Evolutionary conservation across 2,329 filamentous ascomycete species (phyloP), one percentile per base, ranked within the genome.

Genomic region (Hypomyces rosellus): DNA sequence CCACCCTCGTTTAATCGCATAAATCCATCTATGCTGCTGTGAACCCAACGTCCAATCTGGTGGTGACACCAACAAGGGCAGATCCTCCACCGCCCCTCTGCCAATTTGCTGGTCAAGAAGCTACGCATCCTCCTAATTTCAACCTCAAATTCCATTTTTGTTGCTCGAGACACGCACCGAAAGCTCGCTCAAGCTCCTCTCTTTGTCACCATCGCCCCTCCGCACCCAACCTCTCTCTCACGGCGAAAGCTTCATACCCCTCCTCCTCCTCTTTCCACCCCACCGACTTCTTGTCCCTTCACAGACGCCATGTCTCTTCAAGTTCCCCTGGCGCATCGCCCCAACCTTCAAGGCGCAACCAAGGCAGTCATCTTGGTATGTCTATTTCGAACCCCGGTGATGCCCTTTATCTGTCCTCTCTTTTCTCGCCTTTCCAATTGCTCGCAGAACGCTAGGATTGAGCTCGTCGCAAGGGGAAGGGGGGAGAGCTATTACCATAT

Each of bases 301-400:
- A 38, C 45, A 36, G 18, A 13, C 38, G 45, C 42, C 41, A 45
- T 81, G 77, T 77, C 76, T 55, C 75, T 81, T 52, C 77, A 82
- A 59, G 73, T 84, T 60, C 77, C 78, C 58, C 66, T 74, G 69
- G 54, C 72, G 72, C 63, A 77, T 63, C 73, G 59, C 22, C 41
- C 62, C 54, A 76, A 76, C 66, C 73, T 75, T 59, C 61, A 69
- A 57, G 79, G 82, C 64, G 79, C 84, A 57, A 96, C 91, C 67
- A 97, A 96, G 75, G 92, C 92, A 59, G 86, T 96, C 60, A 96
- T 97, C 72, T 76, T 97, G 76, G 91, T 96, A 78, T 15, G 20
- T 16, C 9, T 40, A 11, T 53, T 55, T 57, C 51, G 13, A 14
- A 30, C 16, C 18, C 34, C 20, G 16, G n/a, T 34, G 2, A 13